Base-by-base conservation (phyloP, 768 basidiomycete genomes). In the Hygrophorus pudorinus region DNA sequence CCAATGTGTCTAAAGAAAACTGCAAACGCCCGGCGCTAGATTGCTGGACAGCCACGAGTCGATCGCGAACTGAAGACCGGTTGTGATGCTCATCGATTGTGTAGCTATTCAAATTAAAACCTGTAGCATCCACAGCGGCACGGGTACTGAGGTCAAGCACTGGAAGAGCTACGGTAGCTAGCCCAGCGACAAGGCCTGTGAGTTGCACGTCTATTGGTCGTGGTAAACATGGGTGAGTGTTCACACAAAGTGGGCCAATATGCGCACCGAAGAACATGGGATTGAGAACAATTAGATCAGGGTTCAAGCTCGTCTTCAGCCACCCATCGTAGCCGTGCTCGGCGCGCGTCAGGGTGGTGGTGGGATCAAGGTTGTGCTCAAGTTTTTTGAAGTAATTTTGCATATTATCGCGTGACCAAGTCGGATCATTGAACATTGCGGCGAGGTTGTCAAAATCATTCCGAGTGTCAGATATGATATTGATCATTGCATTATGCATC, bases 321-420 rank as follows among this genome's bases (percentile, higher is more conserved):
- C 60, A 63, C 27, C 60, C 62, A 20, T 52, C 38, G 42, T 54
- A 59, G 2, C 62, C 62, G 39, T 63, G 62, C 36, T 63, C 58
- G 18, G 41, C 24, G 24, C 7, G 46, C 11, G 48, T 43, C 9
- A 49, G 24, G 10, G 45, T 21, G 11, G 51, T 32, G 13, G 53
- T 24, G 33, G 47, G 48, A 41, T 60, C 52, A 10, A 54, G 41
- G 38, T 59, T 59, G 2, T 55, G 38, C 42, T 63, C 59, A 24
- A 63, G 50, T 16, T 46, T 56, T 9, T 51, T 51, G 51, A 57
- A 61, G 38, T 63, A 63, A 32, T 51, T 46, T 31, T 59, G 61
- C 58, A 62, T 61, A 38, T 58, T 60, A 11, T 53, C 41, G 37
- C 53, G 41, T 3, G 55, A 56, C 61, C 61, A 63, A 1, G 56